Evolutionary conservation across 2,329 filamentous ascomycete genomes (phyloP), one percentile per base, ranked within the genome.

Genomic region (Calycina herbarum): DNA sequence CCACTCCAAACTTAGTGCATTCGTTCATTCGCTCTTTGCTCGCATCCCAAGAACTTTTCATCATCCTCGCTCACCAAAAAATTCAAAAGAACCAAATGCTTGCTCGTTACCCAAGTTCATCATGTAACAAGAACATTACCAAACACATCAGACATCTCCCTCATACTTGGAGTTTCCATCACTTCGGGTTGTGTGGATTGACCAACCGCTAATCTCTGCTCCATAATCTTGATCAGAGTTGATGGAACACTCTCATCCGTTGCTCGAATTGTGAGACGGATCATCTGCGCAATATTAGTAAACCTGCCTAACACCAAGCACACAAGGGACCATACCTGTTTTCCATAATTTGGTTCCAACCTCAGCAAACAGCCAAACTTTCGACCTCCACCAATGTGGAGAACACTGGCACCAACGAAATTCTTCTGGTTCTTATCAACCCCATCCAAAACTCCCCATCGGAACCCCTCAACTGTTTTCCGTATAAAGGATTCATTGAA

Each of bases 351-450:
- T 67, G 95, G 95, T 83, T 99, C 95, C 79, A 99, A 80, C 75
- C 95, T 86, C 82, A 99, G 80, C 76, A 99, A 81, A 80, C 95
- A 98, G 38, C 95, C 95, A 80, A 93, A 96, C 81, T 98, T 98
- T 68, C 95, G 94, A 11, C 87, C 89, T 71, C 91, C 88, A 62
- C 85, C 89, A 61, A 89, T 96, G 81, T 92, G 94, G 79, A 91
- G 80, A 73, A 94, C 95, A 77, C 91, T 93, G 0, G 92, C 92
- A 17, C 94, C 95, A 15, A 99, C 95, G 74, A 97, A 88, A 73
- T 99, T 99, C 83, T 92, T 96, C 54, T 85, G 82, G 76, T 98
- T 99, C 4, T 93, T 93, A 78, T 99, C 95, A 24, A 99, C 93
- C 24, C 87, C 87, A 61, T 91, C 86, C 62, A 99, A 79, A 17